These are phyloP conservation scores for Posidonia oceanica DNA, from an alignment of 116 monocot genomes.

Conservation along the genomic window DNA sequence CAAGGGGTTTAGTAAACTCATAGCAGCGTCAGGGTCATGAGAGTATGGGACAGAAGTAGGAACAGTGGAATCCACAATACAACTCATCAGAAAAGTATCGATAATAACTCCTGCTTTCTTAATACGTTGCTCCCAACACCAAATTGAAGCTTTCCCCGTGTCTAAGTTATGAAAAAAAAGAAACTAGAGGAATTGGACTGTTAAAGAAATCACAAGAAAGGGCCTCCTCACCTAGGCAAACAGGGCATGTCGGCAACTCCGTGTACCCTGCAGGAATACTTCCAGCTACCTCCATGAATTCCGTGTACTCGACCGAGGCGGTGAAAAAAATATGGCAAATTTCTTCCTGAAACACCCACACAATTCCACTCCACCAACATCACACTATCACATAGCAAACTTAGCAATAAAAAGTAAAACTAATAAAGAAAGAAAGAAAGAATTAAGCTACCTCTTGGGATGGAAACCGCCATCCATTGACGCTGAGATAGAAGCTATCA, in stretches of 20 bases:
- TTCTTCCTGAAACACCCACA: constrained; percentile 45
- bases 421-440: neutral
- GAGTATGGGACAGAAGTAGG: too few species aligned
- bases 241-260: constrained; percentile 84
- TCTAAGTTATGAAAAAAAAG: neutral
- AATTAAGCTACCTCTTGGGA: constrained; percentile 38
- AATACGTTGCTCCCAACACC: neutral
- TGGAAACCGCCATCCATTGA: constrained; percentile 77
- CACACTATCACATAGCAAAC: neutral
- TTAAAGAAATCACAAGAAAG: neutral
- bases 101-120: neutral
- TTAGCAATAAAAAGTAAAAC: neutral
- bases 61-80: neutral
- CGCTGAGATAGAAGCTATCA: constrained; percentile 65
- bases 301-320: constrained; percentile 53
- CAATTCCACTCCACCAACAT: neutral
- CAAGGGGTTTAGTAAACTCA: too few species aligned
- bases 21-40: too few species aligned
- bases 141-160: neutral
- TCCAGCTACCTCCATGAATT: constrained; percentile 41
- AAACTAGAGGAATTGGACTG: neutral
- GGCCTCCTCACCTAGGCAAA: constrained; percentile 39
- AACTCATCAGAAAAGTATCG: neutral
- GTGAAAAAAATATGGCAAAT: constrained; percentile 82
- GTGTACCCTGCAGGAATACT: constrained; percentile 56